Conservation (phyloP, 495 filamentous ascomycete genomes). For the Trichoderma virens region DNA sequence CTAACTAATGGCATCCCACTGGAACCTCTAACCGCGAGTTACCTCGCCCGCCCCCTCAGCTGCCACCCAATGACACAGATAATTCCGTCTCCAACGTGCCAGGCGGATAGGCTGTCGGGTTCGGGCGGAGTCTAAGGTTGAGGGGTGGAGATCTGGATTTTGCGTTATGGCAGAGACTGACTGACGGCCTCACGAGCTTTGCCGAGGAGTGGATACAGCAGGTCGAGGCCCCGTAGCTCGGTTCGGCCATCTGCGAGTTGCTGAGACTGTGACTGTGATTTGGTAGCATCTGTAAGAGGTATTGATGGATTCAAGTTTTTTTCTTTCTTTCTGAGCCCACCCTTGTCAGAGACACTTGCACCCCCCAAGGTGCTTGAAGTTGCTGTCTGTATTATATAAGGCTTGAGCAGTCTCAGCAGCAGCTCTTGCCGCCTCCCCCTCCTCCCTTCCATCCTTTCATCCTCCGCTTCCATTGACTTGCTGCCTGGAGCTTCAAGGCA, state of each 20-base stretch:
- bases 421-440: not conserved
- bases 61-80: not conserved
- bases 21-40: no score
- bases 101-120: conserved; percentile 5
- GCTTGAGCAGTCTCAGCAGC: not conserved
- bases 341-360: no score
- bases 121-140: not conserved
- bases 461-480: not conserved
- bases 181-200: no score
- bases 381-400: not conserved
- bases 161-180: not conserved
- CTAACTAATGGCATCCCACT: no score
- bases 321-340: not conserved
- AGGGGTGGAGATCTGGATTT: not conserved
- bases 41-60: not conserved
- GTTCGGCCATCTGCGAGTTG: not conserved
- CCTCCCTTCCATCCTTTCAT: not conserved
- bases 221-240: no score
- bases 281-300: not conserved
- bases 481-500: not conserved
- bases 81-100: not conserved
- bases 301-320: not conserved
- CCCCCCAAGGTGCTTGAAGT: no score
- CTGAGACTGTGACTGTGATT: not conserved
- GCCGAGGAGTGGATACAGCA: no score